Evolutionary conservation across 164 flowering plant genomes (phyloP).

Genomic region (Vitis rotundifolia): DNA sequence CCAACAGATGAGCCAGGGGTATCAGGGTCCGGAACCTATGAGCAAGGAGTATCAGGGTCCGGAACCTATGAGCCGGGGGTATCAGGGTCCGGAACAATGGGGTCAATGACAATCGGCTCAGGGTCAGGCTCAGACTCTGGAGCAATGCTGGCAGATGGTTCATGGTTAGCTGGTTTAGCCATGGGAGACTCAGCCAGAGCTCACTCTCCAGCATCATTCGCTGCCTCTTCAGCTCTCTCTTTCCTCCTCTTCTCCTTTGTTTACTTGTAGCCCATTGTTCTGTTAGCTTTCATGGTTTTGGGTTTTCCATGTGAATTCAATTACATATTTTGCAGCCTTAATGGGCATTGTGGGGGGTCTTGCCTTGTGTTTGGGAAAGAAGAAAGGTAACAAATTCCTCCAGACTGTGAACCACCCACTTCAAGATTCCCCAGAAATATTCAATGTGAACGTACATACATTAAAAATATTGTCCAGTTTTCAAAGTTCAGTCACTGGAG

Average conservation of each 20-base stretch:
- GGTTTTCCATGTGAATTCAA: slow-evolving; percentile 10
- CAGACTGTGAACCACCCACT: slow-evolving; percentile 21
- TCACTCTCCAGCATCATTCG: slow-evolving; percentile 14
- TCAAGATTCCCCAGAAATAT: slow-evolving; percentile 3
- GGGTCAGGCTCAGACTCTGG: slow-evolving; percentile 26
- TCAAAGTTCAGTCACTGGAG: not conserved
- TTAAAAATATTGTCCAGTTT: not conserved
- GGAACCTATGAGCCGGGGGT: not conserved
- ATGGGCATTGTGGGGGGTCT: slow-evolving; percentile 1
- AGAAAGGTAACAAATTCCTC: slow-evolving; percentile 16
- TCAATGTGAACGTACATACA: not conserved
- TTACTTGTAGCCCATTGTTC: slow-evolving; percentile 27
- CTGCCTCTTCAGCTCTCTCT: slow-evolving; percentile 17
- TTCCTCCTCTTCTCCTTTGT: slow-evolving; percentile 18
- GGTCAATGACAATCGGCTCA: not conserved
- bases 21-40: slow-evolving; percentile 17
- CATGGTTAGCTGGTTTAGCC: slow-evolving; percentile 79
- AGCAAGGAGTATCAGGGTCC: not conserved
- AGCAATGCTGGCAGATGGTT: slow-evolving; percentile 50
- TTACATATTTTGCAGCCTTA: slow-evolving; percentile 5
- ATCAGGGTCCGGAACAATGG: not conserved
- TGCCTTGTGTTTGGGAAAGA: not conserved
- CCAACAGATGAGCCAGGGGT: slow-evolving; percentile 9
- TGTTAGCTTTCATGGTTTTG: not conserved
- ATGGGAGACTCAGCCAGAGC: slow-evolving; percentile 61